Percentiles rank a stretch among this genome's conserved stretches.
Conservation (phyloP, 139 green algal genomes). For the Micromonas commoda region DNA sequence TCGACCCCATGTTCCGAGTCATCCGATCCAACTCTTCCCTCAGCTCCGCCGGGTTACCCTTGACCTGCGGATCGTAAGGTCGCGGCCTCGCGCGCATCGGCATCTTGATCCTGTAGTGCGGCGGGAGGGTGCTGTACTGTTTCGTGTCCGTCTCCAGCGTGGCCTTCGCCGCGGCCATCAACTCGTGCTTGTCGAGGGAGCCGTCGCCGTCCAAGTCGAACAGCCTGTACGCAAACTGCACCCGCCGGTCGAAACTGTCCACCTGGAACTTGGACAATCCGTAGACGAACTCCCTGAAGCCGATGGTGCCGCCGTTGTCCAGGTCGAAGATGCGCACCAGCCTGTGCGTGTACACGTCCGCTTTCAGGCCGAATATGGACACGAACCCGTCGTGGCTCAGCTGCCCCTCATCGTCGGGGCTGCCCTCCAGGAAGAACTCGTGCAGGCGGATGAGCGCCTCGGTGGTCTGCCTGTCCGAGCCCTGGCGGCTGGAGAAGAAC, state of each 20-base stretch:
- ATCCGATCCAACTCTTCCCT: neutral
- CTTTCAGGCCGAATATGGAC: neutral
- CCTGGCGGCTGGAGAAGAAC: neutral
- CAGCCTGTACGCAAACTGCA: conserved; percentile 23
- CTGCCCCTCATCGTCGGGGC: conserved; percentile 3
- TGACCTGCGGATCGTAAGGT: neutral
- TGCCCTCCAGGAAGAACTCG: conserved; percentile 1
- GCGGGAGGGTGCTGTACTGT: neutral
- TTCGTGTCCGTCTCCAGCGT: neutral
- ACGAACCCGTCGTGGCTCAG: conserved; percentile 12
- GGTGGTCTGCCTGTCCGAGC: neutral
- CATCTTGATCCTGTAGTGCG: neutral
- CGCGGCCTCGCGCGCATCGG: neutral
- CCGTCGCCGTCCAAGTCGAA: conserved; percentile 28
- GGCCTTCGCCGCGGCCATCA: neutral
- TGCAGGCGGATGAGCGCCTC: neutral
- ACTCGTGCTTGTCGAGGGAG: conserved; percentile 13
- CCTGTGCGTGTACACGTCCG: conserved; percentile 11
- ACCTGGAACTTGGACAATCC: conserved; percentile 16
- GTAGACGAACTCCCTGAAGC: conserved; percentile 22
- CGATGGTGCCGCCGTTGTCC: conserved; percentile 4
- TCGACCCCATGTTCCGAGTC: neutral
- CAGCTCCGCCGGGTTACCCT: neutral
- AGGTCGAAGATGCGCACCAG: conserved; percentile 26
- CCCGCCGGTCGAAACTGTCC: neutral